Conservation (phyloP, 345 rosid genomes). For the Psidium friedrichsthalianum region DNA sequence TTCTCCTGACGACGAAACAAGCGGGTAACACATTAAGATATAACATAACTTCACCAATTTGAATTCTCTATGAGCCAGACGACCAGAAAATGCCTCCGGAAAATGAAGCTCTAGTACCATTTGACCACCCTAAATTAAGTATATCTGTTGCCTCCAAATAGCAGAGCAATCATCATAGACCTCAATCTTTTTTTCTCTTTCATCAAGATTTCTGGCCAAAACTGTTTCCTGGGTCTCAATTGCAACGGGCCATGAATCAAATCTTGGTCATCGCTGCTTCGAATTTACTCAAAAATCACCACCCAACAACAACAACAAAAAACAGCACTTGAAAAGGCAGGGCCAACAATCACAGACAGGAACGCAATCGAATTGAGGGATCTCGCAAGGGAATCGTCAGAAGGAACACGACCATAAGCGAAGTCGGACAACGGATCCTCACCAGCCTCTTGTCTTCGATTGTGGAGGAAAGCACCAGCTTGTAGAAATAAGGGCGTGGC, state of each 20-base stretch:
- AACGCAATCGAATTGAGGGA: background rate
- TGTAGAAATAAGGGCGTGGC: conserved; percentile 16
- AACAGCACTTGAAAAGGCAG: background rate
- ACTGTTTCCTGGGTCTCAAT: background rate
- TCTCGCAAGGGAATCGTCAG: background rate
- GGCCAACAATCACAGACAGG: background rate
- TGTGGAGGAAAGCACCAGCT: conserved; percentile 15
- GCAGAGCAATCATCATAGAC: background rate
- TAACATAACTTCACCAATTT: background rate
- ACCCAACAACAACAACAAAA: background rate
- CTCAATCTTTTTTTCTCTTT: background rate
- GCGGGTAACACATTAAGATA: background rate
- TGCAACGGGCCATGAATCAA: background rate
- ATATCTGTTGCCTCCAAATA: background rate
- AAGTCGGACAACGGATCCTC: background rate
- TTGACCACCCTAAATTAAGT: background rate
- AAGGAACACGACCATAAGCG: background rate
- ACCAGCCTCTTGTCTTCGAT: conserved; percentile 11
- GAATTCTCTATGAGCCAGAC: background rate
- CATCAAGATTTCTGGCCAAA: background rate
- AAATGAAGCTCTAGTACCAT: background rate
- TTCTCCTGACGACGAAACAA: background rate
- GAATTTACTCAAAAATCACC: background rate
- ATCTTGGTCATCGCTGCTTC: background rate
- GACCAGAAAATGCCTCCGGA: background rate